phyloP scores from a whole-genome alignment of 2,329 filamentous ascomycete genomes.

The Hirsutella thompsonii region DNA sequence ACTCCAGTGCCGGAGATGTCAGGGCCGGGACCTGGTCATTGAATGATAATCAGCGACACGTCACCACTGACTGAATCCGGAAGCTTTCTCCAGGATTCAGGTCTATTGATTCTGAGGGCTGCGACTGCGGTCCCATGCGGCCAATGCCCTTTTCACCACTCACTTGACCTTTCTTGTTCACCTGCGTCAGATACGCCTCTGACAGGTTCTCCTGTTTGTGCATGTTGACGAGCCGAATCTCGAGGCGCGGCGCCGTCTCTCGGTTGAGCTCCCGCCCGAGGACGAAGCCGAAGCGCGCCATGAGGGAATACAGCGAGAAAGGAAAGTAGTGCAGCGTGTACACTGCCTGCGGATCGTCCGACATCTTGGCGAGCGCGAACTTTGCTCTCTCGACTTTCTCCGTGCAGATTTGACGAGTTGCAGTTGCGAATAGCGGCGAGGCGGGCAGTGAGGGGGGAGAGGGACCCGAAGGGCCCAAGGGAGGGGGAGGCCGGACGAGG shows the following conservation, averaged over 20 bases:
- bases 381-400: not conserved
- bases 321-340: slow-evolving; percentile 17
- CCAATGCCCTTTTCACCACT: no score
- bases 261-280: slow-evolving; percentile 12
- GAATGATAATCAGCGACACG: not conserved
- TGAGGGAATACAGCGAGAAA: slow-evolving; percentile 17
- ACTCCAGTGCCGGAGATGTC: slow-evolving; percentile 12
- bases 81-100: no score
- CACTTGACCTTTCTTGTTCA: slow-evolving; percentile 16
- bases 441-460: not conserved
- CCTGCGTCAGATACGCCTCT: slow-evolving; percentile 13
- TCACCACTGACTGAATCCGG: not conserved
- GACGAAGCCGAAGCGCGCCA: slow-evolving; percentile 15
- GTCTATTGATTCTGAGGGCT: no score
- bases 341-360: slow-evolving; percentile 3
- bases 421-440: not conserved
- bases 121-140: no score
- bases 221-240: slow-evolving; percentile 14
- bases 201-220: slow-evolving; percentile 14
- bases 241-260: slow-evolving; percentile 11
- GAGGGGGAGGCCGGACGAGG: not conserved
- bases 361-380: slow-evolving; percentile 3
- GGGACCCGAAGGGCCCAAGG: not conserved
- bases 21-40: slow-evolving; percentile 13
- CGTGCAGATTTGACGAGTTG: not conserved